Percentiles rank a stretch among this genome's conserved stretches.
These are phyloP conservation scores for Daldinia childiae DNA, from an alignment of 495 filamentous ascomycete species.

Conservation along the genomic window DNA sequence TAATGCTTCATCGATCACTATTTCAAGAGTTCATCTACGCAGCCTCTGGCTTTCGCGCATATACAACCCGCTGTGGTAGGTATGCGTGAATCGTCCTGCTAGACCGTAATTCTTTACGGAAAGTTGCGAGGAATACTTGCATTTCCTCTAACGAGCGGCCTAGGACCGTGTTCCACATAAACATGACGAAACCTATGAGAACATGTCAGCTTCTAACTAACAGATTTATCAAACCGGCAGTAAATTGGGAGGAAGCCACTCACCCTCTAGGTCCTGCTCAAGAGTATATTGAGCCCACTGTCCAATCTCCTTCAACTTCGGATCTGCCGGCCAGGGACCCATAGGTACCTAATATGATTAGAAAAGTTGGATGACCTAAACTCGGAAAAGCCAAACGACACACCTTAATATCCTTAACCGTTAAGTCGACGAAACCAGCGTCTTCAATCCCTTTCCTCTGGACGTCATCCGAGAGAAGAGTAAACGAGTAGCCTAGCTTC, in stretches of 20 bases:
- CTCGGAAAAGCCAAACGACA: slow-evolving; percentile 42
- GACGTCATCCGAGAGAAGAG: slow-evolving; percentile 22
- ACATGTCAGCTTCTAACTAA: not conserved
- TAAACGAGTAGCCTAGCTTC: slow-evolving; percentile 42
- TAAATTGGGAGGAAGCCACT: not conserved
- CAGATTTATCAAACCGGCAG: not conserved
- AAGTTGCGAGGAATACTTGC: slow-evolving; percentile 38
- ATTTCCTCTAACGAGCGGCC: slow-evolving; percentile 45
- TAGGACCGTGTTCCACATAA: slow-evolving; percentile 46
- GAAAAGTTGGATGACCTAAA: not conserved
- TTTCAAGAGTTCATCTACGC: slow-evolving; percentile 2
- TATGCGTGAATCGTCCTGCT: slow-evolving; percentile 41
- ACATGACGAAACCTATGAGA: slow-evolving; percentile 45
- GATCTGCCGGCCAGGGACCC: slow-evolving; percentile 59
- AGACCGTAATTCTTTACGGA: slow-evolving; percentile 41
- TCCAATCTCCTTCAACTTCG: slow-evolving; percentile 59
- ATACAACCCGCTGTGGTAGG: slow-evolving; percentile 41
- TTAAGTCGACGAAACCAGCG: slow-evolving; percentile 46
- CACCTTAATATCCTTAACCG: slow-evolving; percentile 41
- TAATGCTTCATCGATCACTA: slow-evolving; percentile 23
- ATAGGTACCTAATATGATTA: slow-evolving; percentile 45
- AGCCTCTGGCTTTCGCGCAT: slow-evolving; percentile 46
- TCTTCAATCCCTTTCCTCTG: slow-evolving; percentile 36
- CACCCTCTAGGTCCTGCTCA: slow-evolving; percentile 47
- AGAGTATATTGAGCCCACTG: slow-evolving; percentile 39